Evolutionary conservation across 352 stramenopile species (phyloP).

Genomic region (Elongisporangium undulatum): DNA sequence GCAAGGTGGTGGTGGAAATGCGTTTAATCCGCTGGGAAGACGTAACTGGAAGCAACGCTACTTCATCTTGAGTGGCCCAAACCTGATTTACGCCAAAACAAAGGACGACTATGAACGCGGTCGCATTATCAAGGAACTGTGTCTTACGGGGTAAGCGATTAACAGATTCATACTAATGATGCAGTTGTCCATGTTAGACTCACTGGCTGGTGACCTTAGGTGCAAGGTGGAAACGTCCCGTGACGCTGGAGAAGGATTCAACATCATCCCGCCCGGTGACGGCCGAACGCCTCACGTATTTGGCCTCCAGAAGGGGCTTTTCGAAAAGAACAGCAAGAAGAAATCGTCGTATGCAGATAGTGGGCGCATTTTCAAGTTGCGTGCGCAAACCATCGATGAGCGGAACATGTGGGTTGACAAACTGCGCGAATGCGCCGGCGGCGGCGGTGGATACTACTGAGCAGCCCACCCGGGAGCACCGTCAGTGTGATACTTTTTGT

Average conservation of each 20-base stretch:
- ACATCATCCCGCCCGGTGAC: constrained; percentile 58
- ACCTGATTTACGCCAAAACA: constrained; percentile 77
- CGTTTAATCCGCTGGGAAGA: constrained; percentile 69
- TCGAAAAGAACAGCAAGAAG: constrained; percentile 81
- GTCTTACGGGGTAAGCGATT: constrained; percentile 54
- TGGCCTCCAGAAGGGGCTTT: constrained; percentile 66
- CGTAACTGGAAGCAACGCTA: constrained; percentile 89
- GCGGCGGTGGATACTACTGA: background rate
- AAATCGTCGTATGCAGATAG: constrained; percentile 63
- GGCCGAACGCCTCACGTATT: constrained; percentile 65
- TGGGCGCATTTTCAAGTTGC: constrained; percentile 77
- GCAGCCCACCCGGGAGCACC: background rate
- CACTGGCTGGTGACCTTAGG: constrained; percentile 12
- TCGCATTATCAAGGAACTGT: constrained; percentile 83
- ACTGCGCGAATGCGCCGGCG: constrained; percentile 27
- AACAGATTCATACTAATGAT: background rate
- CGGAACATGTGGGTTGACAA: constrained; percentile 80
- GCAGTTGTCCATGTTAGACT: background rate
- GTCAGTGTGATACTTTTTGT: background rate
- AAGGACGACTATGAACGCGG: constrained; percentile 87
- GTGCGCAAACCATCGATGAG: constrained; percentile 79
- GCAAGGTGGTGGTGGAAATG: constrained; percentile 72
- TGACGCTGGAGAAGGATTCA: constrained; percentile 78
- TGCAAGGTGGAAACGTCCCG: constrained; percentile 68
- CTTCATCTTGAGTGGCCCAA: constrained; percentile 72